These are phyloP conservation scores for Purpureocillium lavendulum DNA, from an alignment of 2,329 filamentous ascomycete species.

Conservation along the genomic window DNA sequence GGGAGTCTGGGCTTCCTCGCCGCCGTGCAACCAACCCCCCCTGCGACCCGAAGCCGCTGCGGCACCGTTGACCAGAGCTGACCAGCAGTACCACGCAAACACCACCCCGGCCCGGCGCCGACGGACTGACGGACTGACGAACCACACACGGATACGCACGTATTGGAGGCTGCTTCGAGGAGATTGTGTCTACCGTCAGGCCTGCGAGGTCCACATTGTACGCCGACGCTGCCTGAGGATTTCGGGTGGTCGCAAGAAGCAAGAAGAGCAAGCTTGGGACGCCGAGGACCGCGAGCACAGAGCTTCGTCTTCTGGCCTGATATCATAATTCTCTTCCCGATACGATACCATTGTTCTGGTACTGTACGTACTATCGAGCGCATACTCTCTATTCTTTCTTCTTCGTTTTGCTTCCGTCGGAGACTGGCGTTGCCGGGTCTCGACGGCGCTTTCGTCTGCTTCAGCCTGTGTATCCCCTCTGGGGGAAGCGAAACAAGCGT, in stretches of 20 bases:
- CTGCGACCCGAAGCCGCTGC: too few relatives aligned
- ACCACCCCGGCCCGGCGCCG: too few relatives aligned
- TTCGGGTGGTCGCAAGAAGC: slow-evolving; percentile 6
- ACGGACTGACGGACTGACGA: too few relatives aligned
- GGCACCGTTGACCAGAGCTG: too few relatives aligned
- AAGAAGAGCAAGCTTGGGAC: slow-evolving; percentile 2
- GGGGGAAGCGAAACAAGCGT: slow-evolving; percentile 10
- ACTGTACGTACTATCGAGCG: slow-evolving; percentile 49
- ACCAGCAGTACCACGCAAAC: too few relatives aligned
- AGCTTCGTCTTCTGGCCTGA: slow-evolving; percentile 49
- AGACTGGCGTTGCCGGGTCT: background rate
- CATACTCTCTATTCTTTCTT: slow-evolving; percentile 19
- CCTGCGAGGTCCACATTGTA: slow-evolving; percentile 2
- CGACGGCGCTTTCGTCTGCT: background rate
- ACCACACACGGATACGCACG: too few relatives aligned
- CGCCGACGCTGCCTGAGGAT: slow-evolving; percentile 5
- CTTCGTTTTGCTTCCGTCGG: slow-evolving; percentile 7
- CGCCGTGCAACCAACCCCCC: too few relatives aligned
- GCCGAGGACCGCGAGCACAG: slow-evolving; percentile 43
- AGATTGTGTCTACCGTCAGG: slow-evolving; percentile 3
- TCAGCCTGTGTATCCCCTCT: slow-evolving; percentile 17
- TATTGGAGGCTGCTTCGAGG: slow-evolving; percentile 1
- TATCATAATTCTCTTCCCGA: slow-evolving; percentile 5
- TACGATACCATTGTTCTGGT: slow-evolving; percentile 13
- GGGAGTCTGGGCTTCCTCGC: too few relatives aligned